Evolutionary conservation across 768 basidiomycete species (phyloP).

Genomic region (Tulasnella sp.): DNA sequence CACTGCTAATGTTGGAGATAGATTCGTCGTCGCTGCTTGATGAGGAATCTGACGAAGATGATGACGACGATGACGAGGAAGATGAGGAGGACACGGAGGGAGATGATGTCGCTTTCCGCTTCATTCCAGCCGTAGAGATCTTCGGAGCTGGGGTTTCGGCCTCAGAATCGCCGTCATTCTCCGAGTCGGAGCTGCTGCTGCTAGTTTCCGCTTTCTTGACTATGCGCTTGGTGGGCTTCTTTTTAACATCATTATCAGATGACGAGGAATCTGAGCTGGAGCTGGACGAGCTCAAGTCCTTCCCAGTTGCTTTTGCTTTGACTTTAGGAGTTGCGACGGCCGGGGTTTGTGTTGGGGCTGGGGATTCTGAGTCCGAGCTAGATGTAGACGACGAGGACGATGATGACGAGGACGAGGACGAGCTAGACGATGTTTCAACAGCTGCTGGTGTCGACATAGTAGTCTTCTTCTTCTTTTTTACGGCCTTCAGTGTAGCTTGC

Average conservation of each 20-base stretch:
- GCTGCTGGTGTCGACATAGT: neutral
- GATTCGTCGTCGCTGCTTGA: neutral
- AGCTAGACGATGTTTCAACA: neutral
- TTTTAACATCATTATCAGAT: constrained; percentile 21
- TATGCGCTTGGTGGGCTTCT: neutral
- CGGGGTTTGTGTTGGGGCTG: neutral
- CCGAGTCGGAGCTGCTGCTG: constrained; percentile 20
- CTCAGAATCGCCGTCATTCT: constrained; percentile 26
- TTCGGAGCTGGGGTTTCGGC: constrained; percentile 1
- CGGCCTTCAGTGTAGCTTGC: no score
- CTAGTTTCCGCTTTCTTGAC: constrained; percentile 8
- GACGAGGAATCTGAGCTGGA: constrained; percentile 25
- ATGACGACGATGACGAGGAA: constrained; percentile 20
- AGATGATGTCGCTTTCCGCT: constrained; percentile 14
- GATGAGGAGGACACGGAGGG: constrained; percentile 19
- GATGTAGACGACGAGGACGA: constrained; percentile 11
- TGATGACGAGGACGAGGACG: neutral
- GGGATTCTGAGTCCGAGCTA: neutral
- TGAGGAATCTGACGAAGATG: constrained; percentile 6
- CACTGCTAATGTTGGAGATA: constrained; percentile 19
- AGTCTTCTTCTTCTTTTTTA: neutral
- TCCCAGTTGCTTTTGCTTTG: neutral
- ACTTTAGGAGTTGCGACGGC: neutral
- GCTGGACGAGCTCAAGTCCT: constrained; percentile 17
- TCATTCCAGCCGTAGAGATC: constrained; percentile 9